A percentile compares a stretch with the other conserved stretches of the same genome.
Evolutionary conservation across 1,284 basidiomycete genomes (phyloP).

Genomic region (Mycena sp.): DNA sequence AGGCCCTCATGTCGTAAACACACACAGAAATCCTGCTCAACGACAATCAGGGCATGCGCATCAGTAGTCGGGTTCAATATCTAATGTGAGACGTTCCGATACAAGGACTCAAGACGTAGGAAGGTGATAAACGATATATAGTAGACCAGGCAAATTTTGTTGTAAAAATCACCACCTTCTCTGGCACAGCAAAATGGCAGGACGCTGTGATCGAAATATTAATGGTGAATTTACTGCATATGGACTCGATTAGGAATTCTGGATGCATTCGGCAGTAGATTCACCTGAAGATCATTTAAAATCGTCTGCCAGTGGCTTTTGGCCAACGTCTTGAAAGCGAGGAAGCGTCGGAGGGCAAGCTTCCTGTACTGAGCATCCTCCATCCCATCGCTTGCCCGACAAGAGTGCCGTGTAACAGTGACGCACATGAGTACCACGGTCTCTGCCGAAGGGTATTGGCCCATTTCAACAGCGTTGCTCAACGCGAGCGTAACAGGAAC

Average conservation of each 20-base stretch:
- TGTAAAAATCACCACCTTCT: too few relatives aligned
- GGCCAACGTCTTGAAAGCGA: conserved; percentile 38
- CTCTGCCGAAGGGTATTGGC: conserved; percentile 34
- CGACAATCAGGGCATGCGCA: too few relatives aligned
- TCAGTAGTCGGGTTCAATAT: too few relatives aligned
- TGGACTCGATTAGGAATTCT: background rate
- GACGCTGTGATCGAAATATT: too few relatives aligned
- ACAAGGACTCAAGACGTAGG: too few relatives aligned
- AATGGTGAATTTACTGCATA: too few relatives aligned
- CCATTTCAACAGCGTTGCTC: conserved; percentile 35
- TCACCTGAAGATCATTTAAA: conserved; percentile 17
- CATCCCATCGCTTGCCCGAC: conserved; percentile 36
- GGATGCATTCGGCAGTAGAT: background rate
- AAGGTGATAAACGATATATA: too few relatives aligned
- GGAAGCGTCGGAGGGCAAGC: conserved; percentile 36
- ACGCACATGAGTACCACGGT: conserved; percentile 36
- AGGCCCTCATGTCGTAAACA: too few relatives aligned
- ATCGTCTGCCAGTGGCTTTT: conserved; percentile 33
- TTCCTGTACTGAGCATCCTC: conserved; percentile 34
- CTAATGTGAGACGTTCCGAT: too few relatives aligned
- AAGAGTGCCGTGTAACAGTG: conserved; percentile 17
- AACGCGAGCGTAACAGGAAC: conserved; percentile 40
- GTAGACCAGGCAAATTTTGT: too few relatives aligned
- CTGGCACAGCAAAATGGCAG: too few relatives aligned
- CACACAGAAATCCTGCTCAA: too few relatives aligned